Conservation (phyloP, 352 stramenopile genomes). For the Thalassiosira hispida region DNA sequence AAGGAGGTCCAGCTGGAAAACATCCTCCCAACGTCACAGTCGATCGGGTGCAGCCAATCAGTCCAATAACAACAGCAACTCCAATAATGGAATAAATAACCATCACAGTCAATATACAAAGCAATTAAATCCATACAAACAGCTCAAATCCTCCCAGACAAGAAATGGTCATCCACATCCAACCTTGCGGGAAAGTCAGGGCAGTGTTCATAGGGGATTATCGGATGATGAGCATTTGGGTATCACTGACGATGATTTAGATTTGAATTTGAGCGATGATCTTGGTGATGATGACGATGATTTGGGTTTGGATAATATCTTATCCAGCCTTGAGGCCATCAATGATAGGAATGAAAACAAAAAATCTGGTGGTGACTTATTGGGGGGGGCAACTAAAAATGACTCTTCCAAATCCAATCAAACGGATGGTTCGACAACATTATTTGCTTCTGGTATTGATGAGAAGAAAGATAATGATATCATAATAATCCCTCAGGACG, state of each 20-base stretch:
- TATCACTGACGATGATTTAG: constrained; percentile 13
- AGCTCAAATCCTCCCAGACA: neutral
- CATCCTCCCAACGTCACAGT: constrained; percentile 36
- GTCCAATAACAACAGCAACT: neutral
- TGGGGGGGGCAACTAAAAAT: neutral
- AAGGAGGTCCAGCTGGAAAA: constrained; percentile 39
- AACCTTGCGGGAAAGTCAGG: constrained; percentile 5
- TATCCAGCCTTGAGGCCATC: constrained; percentile 28
- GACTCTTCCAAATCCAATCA: neutral
- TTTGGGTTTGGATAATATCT: constrained; percentile 42
- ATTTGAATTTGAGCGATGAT: constrained; percentile 1
- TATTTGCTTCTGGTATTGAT: too few species aligned
- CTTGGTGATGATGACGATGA: constrained; percentile 37
- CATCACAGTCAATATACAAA: constrained; percentile 8
- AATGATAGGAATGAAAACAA: neutral
- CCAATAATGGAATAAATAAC: neutral
- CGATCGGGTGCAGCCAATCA: constrained; percentile 11
- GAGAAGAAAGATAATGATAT: neutral
- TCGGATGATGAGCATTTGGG: neutral
- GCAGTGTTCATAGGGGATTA: neutral
- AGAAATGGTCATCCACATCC: neutral
- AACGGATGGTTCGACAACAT: too few species aligned
- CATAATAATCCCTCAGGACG: too few species aligned
- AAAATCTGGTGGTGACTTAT: neutral
- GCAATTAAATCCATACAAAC: constrained; percentile 46